A percentile compares a stretch with the other conserved stretches of the same genome.
Evolutionary conservation across 75 land plant genomes (phyloP).

Genomic region (Adiantum capillusveneris): DNA sequence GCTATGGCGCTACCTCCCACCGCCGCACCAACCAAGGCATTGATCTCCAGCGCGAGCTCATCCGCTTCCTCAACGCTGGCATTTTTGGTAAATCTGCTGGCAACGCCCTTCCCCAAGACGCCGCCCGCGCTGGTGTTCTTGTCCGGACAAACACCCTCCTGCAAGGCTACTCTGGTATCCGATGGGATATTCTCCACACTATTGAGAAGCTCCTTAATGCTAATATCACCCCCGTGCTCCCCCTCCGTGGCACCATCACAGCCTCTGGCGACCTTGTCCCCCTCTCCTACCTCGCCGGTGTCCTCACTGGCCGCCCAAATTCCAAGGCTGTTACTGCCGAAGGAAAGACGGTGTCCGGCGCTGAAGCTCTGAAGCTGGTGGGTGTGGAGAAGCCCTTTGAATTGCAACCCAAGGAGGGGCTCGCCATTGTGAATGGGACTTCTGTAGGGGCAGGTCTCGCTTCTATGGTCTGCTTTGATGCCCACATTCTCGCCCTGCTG

Average conservation of each 20-base stretch:
- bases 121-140: conserved; percentile 58
- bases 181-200: conserved; percentile 67
- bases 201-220: conserved; percentile 53
- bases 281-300: conserved; percentile 77
- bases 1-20: conserved; percentile 58
- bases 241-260: conserved; percentile 83
- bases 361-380: conserved; percentile 52
- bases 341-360: conserved; percentile 20
- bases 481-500: conserved; percentile 39
- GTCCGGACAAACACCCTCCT: conserved; percentile 77
- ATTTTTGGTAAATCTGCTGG: conserved; percentile 36
- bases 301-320: conserved; percentile 63
- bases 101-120: conserved; percentile 23
- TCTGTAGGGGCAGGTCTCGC: conserved; percentile 60
- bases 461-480: conserved; percentile 42
- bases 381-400: conserved; percentile 63
- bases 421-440: conserved; percentile 72
- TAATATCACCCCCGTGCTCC: conserved; percentile 63
- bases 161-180: conserved; percentile 85
- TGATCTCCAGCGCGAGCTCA: conserved; percentile 59
- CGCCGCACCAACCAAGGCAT: conserved; percentile 43
- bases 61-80: conserved; percentile 79
- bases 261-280: too few relatives aligned
- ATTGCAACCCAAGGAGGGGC: conserved; percentile 56
- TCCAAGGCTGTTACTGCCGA: conserved; percentile 28